These are phyloP conservation scores for Colletotrichum ledebouriae DNA, from an alignment of 2,329 filamentous ascomycete genomes.

Conservation along the genomic window DNA sequence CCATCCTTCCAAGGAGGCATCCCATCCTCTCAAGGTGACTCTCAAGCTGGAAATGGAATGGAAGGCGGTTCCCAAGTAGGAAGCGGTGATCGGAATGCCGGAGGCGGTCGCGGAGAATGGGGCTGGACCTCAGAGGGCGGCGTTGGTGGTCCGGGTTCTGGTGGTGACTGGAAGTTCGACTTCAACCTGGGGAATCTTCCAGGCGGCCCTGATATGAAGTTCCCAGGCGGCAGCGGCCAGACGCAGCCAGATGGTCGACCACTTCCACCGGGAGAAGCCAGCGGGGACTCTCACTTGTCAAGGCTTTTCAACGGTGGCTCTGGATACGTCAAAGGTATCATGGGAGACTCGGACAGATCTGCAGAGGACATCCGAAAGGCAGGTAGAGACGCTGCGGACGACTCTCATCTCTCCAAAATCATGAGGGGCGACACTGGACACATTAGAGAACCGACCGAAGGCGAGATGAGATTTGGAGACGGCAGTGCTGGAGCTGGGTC, in stretches of 20 bases:
- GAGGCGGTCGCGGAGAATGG: not conserved
- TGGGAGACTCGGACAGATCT: not conserved
- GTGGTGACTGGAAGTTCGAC: slow-evolving; percentile 1
- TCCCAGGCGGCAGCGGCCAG: not conserved
- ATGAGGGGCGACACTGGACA: not conserved
- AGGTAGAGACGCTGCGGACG: not conserved
- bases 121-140: not conserved
- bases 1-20: no score
- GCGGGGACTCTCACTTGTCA: not conserved
- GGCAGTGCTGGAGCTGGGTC: not conserved
- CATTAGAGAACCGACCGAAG: not conserved
- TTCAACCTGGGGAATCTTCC: not conserved
- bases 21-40: no score
- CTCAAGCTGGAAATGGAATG: not conserved
- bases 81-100: not conserved
- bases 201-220: not conserved
- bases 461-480: not conserved
- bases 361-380: not conserved
- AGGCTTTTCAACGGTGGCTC: no score
- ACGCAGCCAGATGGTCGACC: not conserved
- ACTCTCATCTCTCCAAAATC: not conserved
- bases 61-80: not conserved
- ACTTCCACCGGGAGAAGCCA: not conserved
- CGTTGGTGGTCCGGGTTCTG: not conserved
- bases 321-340: not conserved